These are phyloP conservation scores for Lantana camara DNA, from an alignment of 257 asterid species.

Conservation along the genomic window DNA sequence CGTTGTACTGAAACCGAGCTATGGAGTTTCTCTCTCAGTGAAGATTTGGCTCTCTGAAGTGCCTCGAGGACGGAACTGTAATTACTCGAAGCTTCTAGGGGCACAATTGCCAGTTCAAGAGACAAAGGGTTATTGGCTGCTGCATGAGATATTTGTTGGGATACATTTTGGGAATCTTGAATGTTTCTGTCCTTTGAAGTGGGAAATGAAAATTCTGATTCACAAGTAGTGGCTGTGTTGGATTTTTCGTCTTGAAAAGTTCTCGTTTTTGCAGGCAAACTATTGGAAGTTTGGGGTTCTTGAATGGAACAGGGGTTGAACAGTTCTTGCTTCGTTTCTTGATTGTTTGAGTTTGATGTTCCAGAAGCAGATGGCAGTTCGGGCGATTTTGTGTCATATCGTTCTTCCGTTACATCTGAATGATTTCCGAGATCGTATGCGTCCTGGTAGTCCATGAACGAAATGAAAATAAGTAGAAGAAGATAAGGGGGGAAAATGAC, in stretches of 20 bases:
- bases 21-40: constrained; percentile 54
- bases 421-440: constrained; percentile 71
- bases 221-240: constrained; percentile 30
- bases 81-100: constrained; percentile 41
- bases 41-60: constrained; percentile 64
- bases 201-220: constrained; percentile 44
- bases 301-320: constrained; percentile 24
- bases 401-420: constrained; percentile 86
- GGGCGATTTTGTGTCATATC: constrained; percentile 52
- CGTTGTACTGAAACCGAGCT: constrained; percentile 25
- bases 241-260: constrained; percentile 28
- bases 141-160: constrained; percentile 13
- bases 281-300: constrained; percentile 31
- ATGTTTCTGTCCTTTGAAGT: constrained; percentile 32
- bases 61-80: constrained; percentile 64
- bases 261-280: too few relatives aligned
- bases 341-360: constrained; percentile 25
- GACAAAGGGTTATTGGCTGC: constrained; percentile 18
- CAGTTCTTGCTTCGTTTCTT: constrained; percentile 31
- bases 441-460: constrained; percentile 56
- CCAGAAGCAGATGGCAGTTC: constrained; percentile 31
- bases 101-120: constrained; percentile 53
- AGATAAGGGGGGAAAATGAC: background rate
- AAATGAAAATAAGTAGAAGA: background rate
- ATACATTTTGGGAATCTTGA: constrained; percentile 24